These are phyloP conservation scores for Plasmodium adleri DNA, from an alignment of 169 alveolate species.

Conservation along the genomic window DNA sequence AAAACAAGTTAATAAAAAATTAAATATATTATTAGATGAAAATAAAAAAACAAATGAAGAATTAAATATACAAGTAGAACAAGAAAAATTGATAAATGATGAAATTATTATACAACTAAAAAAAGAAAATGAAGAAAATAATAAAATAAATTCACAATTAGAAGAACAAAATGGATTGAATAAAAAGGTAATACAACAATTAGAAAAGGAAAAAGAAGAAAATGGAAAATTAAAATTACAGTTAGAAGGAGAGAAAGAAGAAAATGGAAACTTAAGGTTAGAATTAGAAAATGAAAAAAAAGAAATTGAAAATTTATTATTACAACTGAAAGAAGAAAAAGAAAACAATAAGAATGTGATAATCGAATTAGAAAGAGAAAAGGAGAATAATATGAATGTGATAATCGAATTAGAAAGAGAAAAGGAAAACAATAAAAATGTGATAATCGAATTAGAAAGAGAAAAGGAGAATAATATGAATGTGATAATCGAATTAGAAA, in stretches of 20 bases:
- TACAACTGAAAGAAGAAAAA: constrained; percentile 27
- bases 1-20: constrained; percentile 7
- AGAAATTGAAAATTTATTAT: not conserved
- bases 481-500: not conserved
- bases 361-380: constrained; percentile 26
- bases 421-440: not conserved
- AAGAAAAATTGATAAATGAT: constrained; percentile 5
- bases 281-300: constrained; percentile 31
- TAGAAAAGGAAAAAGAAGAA: constrained; percentile 6
- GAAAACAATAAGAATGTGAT: constrained; percentile 9
- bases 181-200: not conserved
- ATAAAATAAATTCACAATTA: too few species aligned
- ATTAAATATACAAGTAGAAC: not conserved
- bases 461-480: constrained; percentile 6
- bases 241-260: constrained; percentile 24
- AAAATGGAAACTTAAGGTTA: not conserved
- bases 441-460: not conserved
- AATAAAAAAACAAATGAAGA: not conserved
- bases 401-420: constrained; percentile 24
- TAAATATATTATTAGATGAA: not conserved
- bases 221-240: not conserved
- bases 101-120: not conserved
- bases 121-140: constrained; percentile 6
- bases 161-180: not conserved
- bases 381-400: constrained; percentile 11